phyloP scores from a whole-genome alignment of 441 rosid species.

The Arabidopsis hybrid region DNA sequence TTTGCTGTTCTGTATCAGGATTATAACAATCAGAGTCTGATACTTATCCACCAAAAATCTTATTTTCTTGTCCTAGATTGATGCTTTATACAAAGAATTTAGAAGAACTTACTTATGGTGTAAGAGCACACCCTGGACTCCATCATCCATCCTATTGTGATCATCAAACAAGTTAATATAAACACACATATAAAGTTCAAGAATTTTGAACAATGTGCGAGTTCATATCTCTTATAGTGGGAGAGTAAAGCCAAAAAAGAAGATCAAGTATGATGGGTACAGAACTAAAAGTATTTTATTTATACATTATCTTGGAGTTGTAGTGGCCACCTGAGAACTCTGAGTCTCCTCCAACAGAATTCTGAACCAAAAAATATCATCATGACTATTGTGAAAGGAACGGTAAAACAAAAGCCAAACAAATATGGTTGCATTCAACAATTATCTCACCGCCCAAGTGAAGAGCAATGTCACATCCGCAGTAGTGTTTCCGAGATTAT shows the following conservation, averaged over 20 bases:
- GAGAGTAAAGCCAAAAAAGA: background rate
- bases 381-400: background rate
- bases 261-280: background rate
- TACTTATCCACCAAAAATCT: background rate
- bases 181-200: slow-evolving; percentile 10
- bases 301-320: slow-evolving; percentile 77
- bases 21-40: slow-evolving; percentile 15
- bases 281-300: background rate
- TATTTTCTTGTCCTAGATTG: background rate
- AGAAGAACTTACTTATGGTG: slow-evolving; percentile 74
- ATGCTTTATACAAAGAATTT: background rate
- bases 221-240: background rate
- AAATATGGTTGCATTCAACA: slow-evolving; percentile 3
- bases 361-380: slow-evolving; percentile 51
- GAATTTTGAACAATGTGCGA: background rate
- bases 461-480: slow-evolving; percentile 86
- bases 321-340: slow-evolving; percentile 81
- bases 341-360: slow-evolving; percentile 90
- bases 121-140: slow-evolving; percentile 69
- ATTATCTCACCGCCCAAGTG: slow-evolving; percentile 83
- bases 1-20: slow-evolving; percentile 67
- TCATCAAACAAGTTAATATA: slow-evolving; percentile 26
- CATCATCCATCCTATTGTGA: slow-evolving; percentile 69
- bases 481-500: slow-evolving; percentile 68
- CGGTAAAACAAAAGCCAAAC: background rate